Evolutionary conservation across 305 asterid genomes (phyloP), one percentile per base, ranked within the genome.

Genomic region (Lippia alba): DNA sequence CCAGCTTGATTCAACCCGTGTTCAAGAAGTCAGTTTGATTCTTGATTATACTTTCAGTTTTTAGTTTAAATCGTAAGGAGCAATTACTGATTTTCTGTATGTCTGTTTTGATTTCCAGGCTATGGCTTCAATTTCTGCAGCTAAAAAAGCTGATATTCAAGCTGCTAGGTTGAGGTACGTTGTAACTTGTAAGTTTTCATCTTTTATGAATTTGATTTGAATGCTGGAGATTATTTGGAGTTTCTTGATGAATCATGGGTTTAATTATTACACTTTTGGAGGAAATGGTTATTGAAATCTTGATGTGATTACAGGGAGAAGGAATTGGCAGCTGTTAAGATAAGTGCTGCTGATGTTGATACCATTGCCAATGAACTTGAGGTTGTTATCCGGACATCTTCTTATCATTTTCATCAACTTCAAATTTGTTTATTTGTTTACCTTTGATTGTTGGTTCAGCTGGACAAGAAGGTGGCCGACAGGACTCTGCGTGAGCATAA

Each of bases 401-500:
- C 60, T 72, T 61, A 34, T 33, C 18, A 36, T 12, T 40, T 50
- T 36, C 16, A 12, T 2, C 8, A 30, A n/a, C 3, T 56, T 32
- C 11, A 12, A 17, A 39, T 33, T 70, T 44, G 10, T 11, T 44
- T 70, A 3, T 61, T 61, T 46, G 2, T 36, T 49, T 33, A 6
- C 39, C 69, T 59, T 10, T 16, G 15, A 18, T 36, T 24, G 19
- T 72, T 66, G 51, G 39, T 56, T 74, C 86, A 91, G 99, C 81
- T 91, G 69, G 99, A 91, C 90, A 91, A 82, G 93, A 94, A 94
- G 79, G 89, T 91, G 56, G 96, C 98, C 9, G 99, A 94, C 72
- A 86, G 92, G 82, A 89, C 91, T 19, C 63, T 92, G 69, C 89
- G 99, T 7, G 97, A 91, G 81, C 97, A 90, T 81, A 94, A 92